Evolutionary conservation across 177 flowering plant species (phyloP).

Genomic region (Vitis hybrid): DNA sequence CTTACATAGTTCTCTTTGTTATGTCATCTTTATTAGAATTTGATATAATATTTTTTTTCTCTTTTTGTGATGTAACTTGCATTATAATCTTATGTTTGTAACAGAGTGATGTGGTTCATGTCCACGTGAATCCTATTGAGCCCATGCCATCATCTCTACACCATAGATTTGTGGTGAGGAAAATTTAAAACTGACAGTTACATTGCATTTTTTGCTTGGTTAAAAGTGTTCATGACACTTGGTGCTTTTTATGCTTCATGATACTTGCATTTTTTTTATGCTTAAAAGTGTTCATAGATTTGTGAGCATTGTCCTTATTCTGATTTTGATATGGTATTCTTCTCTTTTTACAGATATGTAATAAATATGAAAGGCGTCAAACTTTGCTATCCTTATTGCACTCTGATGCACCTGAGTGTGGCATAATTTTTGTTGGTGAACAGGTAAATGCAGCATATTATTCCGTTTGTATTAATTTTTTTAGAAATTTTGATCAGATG

Average conservation of each 20-base stretch:
- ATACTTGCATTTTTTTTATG: too few species aligned
- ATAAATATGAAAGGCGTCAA: slow-evolving; percentile 42
- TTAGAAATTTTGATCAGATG: background rate
- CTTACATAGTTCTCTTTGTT: slow-evolving; percentile 9
- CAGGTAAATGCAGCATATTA: slow-evolving; percentile 47
- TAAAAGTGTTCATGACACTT: background rate
- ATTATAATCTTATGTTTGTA: slow-evolving; percentile 14
- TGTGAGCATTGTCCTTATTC: background rate
- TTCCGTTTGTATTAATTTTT: background rate
- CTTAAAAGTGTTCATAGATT: too few species aligned
- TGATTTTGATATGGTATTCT: background rate
- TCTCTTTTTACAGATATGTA: slow-evolving; percentile 46
- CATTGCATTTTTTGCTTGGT: background rate
- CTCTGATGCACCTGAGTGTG: slow-evolving; percentile 64
- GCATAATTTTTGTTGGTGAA: slow-evolving; percentile 81
- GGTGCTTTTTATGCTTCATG: background rate
- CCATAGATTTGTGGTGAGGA: slow-evolving; percentile 84
- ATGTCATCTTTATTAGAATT: slow-evolving; percentile 4
- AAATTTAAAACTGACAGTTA: slow-evolving; percentile 5
- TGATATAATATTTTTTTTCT: background rate
- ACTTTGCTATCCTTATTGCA: slow-evolving; percentile 53
- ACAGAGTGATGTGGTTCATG: slow-evolving; percentile 80
- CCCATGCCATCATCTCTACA: slow-evolving; percentile 77
- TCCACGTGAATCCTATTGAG: slow-evolving; percentile 76
- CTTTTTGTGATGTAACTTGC: background rate